Base-by-base conservation (phyloP, 306 rosid genomes). In the Betula pendula region DNA sequence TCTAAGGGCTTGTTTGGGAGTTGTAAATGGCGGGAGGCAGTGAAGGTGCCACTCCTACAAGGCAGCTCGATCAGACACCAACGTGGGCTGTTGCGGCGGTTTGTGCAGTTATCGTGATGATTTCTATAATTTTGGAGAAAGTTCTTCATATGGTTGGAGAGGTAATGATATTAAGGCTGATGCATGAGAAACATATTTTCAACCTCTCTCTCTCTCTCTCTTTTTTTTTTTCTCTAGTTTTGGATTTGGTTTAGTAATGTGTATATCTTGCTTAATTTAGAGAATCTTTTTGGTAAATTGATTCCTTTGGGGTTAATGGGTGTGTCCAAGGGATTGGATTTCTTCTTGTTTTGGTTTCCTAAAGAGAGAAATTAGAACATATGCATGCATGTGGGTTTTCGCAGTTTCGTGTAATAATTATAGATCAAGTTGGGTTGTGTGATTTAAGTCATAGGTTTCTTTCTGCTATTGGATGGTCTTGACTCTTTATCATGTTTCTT, bases 61-160 rank as follows among this genome's bases (percentile, higher is more conserved):
- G 95, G 55, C 71, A 83, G 86, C 86, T 95, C 4, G 99, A 95
- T 87, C 71, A 84, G 70, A 95, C 99, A 0, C 97, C 98, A 0
- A 95, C 97, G 17, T 95, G 99, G 97, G 97, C 99, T 2, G 96
- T 95, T 35, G 85, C 99, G 17, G 82, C 86, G 0, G 97, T 95
- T 77, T 95, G 99, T 50, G 94, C 97, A 0, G 16, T 83, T 12
- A 90, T 95, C 76, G 86, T 95, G 38, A 0, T 95, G 59, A 72
- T 95, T 85, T 95, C 99, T 17, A 92, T 95, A 45, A 2, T 78
- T 6, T 52, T 95, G 59, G 99, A 95, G 77, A 82, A 89, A 79
- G 53, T 84, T 68, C 82, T 95, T 81, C 97, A 92, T 51, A 66
- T 55, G 80, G 3, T 92, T 50, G 99, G 87, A 29, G 66, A 51